These are phyloP conservation scores for Mesembryanthemum crystallinum DNA, from an alignment of 148 eudicot genomes.

Conservation along the genomic window DNA sequence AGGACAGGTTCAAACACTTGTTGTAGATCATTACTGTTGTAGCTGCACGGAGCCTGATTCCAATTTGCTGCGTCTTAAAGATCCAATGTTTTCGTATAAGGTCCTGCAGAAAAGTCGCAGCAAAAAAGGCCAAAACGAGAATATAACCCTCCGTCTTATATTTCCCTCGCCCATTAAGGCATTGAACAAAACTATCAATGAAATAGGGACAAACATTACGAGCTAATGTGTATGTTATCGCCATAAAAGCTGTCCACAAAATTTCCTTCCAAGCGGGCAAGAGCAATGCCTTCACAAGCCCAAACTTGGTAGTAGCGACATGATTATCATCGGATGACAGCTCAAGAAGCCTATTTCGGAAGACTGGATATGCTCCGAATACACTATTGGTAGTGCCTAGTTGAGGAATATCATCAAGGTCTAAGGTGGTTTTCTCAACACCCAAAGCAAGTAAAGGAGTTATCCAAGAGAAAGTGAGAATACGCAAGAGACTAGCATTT, in stretches of 20 bases:
- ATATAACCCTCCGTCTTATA: background rate
- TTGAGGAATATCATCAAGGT: slow-evolving; percentile 8
- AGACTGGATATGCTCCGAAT: background rate
- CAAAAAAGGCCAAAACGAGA: background rate
- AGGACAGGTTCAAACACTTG: background rate
- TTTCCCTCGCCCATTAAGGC: background rate
- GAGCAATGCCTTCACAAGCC: background rate
- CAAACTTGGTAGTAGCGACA: background rate
- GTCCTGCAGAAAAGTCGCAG: background rate
- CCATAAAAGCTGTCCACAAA: background rate
- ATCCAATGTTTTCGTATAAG: background rate
- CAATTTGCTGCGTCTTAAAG: background rate
- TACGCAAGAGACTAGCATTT: background rate
- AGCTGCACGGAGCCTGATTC: background rate
- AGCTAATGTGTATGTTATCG: background rate
- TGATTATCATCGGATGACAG: background rate
- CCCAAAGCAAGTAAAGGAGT: background rate
- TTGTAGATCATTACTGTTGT: background rate
- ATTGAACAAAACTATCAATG: background rate
- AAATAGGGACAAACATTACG: background rate
- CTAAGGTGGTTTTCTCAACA: background rate
- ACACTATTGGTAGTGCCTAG: background rate
- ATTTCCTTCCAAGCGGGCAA: background rate
- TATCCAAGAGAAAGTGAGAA: background rate
- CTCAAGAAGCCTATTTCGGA: background rate